phyloP scores from a whole-genome alignment of 179 eudicot genomes.

The Silene coronaria region DNA sequence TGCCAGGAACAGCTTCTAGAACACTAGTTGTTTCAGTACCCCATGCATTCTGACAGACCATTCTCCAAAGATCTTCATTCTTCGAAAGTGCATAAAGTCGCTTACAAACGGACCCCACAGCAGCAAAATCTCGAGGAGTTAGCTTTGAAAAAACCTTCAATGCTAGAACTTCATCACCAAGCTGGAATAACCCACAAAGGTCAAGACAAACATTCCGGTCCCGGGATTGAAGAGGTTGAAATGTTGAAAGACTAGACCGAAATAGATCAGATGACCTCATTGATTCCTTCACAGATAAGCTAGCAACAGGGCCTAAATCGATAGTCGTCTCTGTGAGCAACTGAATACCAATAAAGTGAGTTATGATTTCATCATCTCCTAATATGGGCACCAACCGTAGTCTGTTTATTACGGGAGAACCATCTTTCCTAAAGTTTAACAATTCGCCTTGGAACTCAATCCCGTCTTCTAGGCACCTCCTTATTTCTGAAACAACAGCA shows the following conservation, averaged over 20 bases:
- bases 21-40: constrained; percentile 84
- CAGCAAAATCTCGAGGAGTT: constrained; percentile 87
- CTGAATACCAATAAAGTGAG: constrained; percentile 87
- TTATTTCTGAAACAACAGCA: constrained; percentile 68
- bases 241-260: constrained; percentile 45
- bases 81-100: constrained; percentile 61
- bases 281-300: constrained; percentile 46
- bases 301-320: constrained; percentile 74
- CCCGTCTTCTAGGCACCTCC: constrained; percentile 81
- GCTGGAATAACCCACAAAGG: constrained; percentile 61
- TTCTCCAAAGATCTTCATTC: constrained; percentile 86
- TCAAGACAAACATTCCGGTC: constrained; percentile 42
- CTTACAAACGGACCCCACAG: constrained; percentile 72
- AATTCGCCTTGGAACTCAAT: constrained; percentile 86
- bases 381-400: constrained; percentile 76
- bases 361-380: constrained; percentile 75
- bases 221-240: constrained; percentile 31
- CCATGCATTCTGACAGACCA: constrained; percentile 97
- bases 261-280: constrained; percentile 41
- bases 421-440: constrained; percentile 83
- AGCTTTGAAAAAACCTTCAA: constrained; percentile 60
- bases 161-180: constrained; percentile 81
- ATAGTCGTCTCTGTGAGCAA: constrained; percentile 62
- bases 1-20: constrained; percentile 77
- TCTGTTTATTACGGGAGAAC: constrained; percentile 82